Percentiles rank a stretch among this genome's conserved stretches.
Conservation (phyloP, 371 early-diverging fungal species). For the Rhizopus microsporus region DNA sequence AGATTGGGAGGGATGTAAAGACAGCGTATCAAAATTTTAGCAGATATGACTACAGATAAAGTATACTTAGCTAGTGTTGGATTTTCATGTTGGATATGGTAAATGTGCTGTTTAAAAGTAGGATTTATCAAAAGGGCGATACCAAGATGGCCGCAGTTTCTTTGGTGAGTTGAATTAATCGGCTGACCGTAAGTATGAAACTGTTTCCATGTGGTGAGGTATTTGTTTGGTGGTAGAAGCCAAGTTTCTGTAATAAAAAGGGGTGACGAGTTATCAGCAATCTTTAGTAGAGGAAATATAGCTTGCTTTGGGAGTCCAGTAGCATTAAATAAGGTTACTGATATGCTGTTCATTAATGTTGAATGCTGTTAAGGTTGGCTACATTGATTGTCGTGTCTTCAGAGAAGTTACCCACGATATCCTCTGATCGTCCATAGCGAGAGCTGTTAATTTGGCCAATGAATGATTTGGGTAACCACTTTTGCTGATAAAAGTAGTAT, state of each 20-base stretch:
- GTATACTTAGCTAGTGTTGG: constrained; percentile 6
- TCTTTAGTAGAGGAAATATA: background rate
- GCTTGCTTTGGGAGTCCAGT: constrained; percentile 13
- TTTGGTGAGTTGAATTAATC: too few species aligned
- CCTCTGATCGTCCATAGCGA: too few species aligned
- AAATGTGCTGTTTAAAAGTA: background rate
- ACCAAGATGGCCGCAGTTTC: too few species aligned
- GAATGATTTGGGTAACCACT: background rate
- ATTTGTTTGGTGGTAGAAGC: constrained; percentile 12
- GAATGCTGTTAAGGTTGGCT: background rate
- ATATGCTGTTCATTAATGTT: background rate
- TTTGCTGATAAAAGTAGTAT: constrained; percentile 7
- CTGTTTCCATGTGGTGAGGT: constrained; percentile 19
- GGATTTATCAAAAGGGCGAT: background rate
- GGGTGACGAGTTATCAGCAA: background rate
- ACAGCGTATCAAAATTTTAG: constrained; percentile 6
- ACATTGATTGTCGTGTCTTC: background rate
- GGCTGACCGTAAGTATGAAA: constrained; percentile 16
- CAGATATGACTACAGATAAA: background rate
- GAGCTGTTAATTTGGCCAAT: background rate
- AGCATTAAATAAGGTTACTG: constrained; percentile 5
- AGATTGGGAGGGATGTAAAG: constrained; percentile 8
- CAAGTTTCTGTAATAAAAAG: constrained; percentile 29
- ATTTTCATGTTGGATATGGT: constrained; percentile 4
- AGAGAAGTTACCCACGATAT: background rate